Evolutionary conservation across 192 early-diverging fungal genomes (phyloP).

Genomic region (Glomus cerebriforme): DNA sequence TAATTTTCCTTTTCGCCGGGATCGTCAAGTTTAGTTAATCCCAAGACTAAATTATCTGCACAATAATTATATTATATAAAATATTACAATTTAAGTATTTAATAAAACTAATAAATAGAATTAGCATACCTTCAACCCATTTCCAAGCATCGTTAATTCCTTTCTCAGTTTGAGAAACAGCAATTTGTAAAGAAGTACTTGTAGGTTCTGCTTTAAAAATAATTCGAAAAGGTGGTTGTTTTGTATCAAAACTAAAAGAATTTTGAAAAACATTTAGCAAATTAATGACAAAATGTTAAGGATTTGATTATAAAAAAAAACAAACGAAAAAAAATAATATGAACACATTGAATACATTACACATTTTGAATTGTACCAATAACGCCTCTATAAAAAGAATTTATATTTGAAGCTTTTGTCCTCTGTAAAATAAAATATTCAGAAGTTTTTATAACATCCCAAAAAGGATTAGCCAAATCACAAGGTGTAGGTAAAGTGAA

Average conservation of each 20-base stretch:
- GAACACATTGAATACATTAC: constrained; percentile 49
- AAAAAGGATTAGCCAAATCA: constrained; percentile 65
- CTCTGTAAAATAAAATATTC: constrained; percentile 73
- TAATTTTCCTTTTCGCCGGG: constrained; percentile 79
- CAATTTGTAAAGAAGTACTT: constrained; percentile 74
- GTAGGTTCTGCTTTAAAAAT: constrained; percentile 65
- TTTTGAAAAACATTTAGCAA: not conserved
- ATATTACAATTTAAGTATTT: not conserved
- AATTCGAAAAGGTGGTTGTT: constrained; percentile 90
- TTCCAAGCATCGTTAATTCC: constrained; percentile 87
- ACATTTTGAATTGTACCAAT: constrained; percentile 94
- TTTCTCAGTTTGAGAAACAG: constrained; percentile 79
- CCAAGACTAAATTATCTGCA: constrained; percentile 75
- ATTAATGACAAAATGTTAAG: too few species aligned
- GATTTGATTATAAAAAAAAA: not conserved
- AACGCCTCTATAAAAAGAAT: constrained; percentile 64
- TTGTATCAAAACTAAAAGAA: constrained; percentile 76
- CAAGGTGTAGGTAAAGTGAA: constrained; percentile 58
- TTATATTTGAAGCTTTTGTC: constrained; percentile 56
- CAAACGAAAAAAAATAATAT: not conserved
- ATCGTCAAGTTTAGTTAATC: constrained; percentile 74
- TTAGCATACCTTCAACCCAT: constrained; percentile 74
- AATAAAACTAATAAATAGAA: not conserved
- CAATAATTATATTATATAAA: not conserved
- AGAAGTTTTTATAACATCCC: constrained; percentile 63